Percentiles rank a stretch among this genome's conserved stretches.
Evolutionary conservation across 1,139 yeast species (phyloP).

Genomic region (Cylindricascospora bacillispora): DNA sequence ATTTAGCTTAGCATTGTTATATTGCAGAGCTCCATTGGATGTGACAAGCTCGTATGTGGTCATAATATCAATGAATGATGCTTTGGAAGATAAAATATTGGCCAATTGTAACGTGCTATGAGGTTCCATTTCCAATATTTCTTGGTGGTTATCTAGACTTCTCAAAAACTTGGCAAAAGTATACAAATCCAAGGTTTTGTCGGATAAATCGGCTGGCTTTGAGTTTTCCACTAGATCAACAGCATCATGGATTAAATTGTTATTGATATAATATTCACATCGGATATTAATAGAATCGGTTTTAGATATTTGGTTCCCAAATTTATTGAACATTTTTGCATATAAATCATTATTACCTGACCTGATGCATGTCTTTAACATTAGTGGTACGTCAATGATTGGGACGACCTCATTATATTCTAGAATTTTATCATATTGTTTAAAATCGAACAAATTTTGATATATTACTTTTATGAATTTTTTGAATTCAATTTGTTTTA

Average conservation of each 20-base stretch:
- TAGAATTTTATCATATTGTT: slow-evolving; percentile 12
- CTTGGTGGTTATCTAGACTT: neutral
- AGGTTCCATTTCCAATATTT: slow-evolving; percentile 9
- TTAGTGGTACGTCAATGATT: slow-evolving; percentile 12
- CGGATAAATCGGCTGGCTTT: too few species aligned
- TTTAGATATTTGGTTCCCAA: slow-evolving; percentile 5
- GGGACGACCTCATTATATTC: slow-evolving; percentile 17
- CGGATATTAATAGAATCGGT: slow-evolving; percentile 9
- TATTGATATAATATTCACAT: slow-evolving; percentile 18
- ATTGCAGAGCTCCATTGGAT: slow-evolving; percentile 5
- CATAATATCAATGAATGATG: slow-evolving; percentile 13
- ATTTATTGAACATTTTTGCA: slow-evolving; percentile 10
- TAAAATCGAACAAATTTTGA: slow-evolving; percentile 10
- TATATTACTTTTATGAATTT: slow-evolving; percentile 15
- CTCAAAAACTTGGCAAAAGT: slow-evolving; percentile 16
- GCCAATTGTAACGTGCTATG: slow-evolving; percentile 22
- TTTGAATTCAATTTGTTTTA: slow-evolving; percentile 19
- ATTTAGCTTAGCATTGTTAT: slow-evolving; percentile 4
- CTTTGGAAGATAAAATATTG: slow-evolving; percentile 16
- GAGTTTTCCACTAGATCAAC: slow-evolving; percentile 8
- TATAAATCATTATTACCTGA: slow-evolving; percentile 14
- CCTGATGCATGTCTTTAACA: slow-evolving; percentile 19
- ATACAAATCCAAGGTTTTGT: slow-evolving; percentile 14
- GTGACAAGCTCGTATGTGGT: slow-evolving; percentile 10
- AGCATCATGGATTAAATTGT: slow-evolving; percentile 14